These are phyloP conservation scores for Daldinia grandis DNA, from an alignment of 495 filamentous ascomycete species.

Conservation along the genomic window DNA sequence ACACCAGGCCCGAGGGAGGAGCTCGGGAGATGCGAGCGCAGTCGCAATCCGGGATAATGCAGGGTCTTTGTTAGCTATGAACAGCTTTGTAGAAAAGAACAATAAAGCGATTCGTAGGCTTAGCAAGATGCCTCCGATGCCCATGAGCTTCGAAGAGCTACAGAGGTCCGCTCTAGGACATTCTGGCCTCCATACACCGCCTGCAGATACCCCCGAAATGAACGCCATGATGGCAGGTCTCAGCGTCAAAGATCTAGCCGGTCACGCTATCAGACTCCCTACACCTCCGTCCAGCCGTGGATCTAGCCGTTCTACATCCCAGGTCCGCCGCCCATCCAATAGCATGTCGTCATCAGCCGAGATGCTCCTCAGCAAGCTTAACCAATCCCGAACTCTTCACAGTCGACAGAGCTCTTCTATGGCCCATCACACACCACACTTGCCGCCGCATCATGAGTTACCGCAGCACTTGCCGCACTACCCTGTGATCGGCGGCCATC, in stretches of 20 bases:
- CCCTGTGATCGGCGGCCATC: slow-evolving; percentile 30
- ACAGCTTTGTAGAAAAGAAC: slow-evolving; percentile 57
- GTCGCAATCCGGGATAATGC: slow-evolving; percentile 52
- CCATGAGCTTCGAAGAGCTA: slow-evolving; percentile 50
- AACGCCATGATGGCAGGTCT: slow-evolving; percentile 13
- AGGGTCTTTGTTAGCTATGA: slow-evolving; percentile 54
- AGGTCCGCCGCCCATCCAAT: slow-evolving; percentile 10
- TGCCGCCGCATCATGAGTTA: background rate
- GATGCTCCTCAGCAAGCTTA: slow-evolving; percentile 39
- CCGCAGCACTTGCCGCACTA: slow-evolving; percentile 24
- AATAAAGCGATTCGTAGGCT: slow-evolving; percentile 56
- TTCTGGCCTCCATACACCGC: slow-evolving; percentile 28
- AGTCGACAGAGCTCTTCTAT: slow-evolving; percentile 16
- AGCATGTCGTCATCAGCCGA: slow-evolving; percentile 34
- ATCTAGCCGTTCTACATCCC: slow-evolving; percentile 36
- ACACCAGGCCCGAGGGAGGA: slow-evolving; percentile 47
- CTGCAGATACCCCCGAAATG: slow-evolving; percentile 32
- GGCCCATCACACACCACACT: slow-evolving; percentile 1
- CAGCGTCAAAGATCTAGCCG: slow-evolving; percentile 21
- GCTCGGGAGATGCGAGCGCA: slow-evolving; percentile 43
- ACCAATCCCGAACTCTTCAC: slow-evolving; percentile 29
- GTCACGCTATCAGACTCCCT: slow-evolving; percentile 30
- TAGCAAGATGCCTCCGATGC: slow-evolving; percentile 50
- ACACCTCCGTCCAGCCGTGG: slow-evolving; percentile 48
- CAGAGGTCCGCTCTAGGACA: slow-evolving; percentile 23